phyloP scores from a whole-genome alignment of 202 grass and related monocot species.

The Panicum virgatum region DNA sequence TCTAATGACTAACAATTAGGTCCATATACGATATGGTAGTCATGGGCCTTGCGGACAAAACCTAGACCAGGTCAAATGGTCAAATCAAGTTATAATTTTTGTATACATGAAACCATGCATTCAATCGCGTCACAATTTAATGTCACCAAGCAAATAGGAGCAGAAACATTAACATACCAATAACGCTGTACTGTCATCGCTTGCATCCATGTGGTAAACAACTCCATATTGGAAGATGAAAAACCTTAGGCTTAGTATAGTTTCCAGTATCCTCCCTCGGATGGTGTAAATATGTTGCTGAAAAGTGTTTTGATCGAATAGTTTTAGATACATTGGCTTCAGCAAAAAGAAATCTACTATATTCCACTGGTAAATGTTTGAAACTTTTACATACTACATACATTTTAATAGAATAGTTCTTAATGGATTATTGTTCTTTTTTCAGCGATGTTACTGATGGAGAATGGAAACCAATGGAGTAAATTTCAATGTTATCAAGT shows the following conservation, averaged over 20 bases:
- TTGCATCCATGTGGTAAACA: conserved; percentile 84
- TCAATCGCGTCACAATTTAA: conserved; percentile 2
- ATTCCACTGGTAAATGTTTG: not conserved
- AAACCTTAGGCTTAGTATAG: conserved; percentile 80
- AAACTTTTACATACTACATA: not conserved
- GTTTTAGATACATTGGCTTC: not conserved
- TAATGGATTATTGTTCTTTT: not conserved
- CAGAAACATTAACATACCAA: conserved; percentile 48
- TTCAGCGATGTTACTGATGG: not conserved
- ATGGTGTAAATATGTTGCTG: conserved; percentile 86
- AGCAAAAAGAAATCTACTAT: not conserved
- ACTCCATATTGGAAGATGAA: conserved; percentile 94
- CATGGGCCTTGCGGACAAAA: not conserved
- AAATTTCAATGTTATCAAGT: not conserved
- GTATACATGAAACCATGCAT: not conserved
- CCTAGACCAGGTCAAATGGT: not conserved
- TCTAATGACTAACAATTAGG: not conserved
- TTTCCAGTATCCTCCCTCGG: conserved; percentile 84
- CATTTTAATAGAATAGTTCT: not conserved
- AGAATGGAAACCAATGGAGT: conserved; percentile 3
- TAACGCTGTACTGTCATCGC: conserved; percentile 49
- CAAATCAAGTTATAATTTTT: not conserved
- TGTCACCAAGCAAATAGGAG: conserved; percentile 17
- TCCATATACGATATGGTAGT: not conserved
- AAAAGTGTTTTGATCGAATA: conserved; percentile 31